phyloP scores from a whole-genome alignment of 371 early-diverging fungal genomes.

The Syncephalastrum sp. region DNA sequence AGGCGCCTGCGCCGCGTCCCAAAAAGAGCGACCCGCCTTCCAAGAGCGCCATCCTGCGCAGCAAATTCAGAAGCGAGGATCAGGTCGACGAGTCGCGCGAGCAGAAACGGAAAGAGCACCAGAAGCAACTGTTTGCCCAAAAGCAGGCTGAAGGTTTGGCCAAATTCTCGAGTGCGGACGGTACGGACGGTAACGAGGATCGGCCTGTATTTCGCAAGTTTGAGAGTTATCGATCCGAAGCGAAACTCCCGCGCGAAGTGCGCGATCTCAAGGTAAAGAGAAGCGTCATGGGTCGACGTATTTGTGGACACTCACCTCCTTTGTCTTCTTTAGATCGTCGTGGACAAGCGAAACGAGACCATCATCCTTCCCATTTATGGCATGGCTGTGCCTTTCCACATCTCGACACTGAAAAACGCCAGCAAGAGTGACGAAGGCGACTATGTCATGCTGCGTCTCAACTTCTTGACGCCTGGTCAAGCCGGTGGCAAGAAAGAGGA shows the following conservation, averaged over 20 bases:
- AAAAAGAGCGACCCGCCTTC: slow-evolving; percentile 30
- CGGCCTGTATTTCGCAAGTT: slow-evolving; percentile 80
- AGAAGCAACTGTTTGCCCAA: slow-evolving; percentile 78
- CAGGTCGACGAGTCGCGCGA: slow-evolving; percentile 80
- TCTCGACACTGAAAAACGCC: slow-evolving; percentile 94
- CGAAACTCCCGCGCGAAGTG: slow-evolving; percentile 78
- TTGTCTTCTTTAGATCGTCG: slow-evolving; percentile 63
- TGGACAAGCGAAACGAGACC: slow-evolving; percentile 88
- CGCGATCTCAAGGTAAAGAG: slow-evolving; percentile 53
- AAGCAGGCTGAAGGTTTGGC: slow-evolving; percentile 78
- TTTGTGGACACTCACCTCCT: too few relatives aligned
- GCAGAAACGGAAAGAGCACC: slow-evolving; percentile 82
- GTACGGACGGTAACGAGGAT: slow-evolving; percentile 60
- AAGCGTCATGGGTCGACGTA: not conserved
- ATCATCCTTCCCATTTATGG: slow-evolving; percentile 97
- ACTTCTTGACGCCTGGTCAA: slow-evolving; percentile 95
- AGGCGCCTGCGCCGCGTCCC: slow-evolving; percentile 22
- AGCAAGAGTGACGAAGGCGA: slow-evolving; percentile 97
- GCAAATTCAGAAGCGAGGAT: slow-evolving; percentile 86
- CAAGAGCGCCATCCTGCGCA: slow-evolving; percentile 80
- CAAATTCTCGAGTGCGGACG: slow-evolving; percentile 70
- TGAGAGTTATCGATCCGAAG: slow-evolving; percentile 93
- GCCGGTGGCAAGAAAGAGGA: slow-evolving; percentile 89
- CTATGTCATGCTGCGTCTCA: slow-evolving; percentile 92
- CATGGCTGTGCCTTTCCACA: slow-evolving; percentile 98